Base-by-base conservation (phyloP, 768 basidiomycete genomes). In the Pulveroboletus sp. region DNA sequence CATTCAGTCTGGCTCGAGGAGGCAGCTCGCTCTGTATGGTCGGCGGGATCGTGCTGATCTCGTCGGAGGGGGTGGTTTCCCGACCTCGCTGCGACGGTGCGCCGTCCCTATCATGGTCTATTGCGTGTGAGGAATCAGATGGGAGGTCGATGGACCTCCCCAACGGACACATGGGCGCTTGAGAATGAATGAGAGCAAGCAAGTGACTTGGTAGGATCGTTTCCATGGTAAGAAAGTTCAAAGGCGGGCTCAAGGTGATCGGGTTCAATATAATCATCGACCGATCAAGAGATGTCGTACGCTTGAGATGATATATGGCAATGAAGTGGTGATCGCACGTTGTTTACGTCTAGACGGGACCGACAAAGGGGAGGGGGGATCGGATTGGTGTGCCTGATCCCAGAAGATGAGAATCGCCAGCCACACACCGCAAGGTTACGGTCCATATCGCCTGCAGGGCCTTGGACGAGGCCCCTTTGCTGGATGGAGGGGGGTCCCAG, bases 341-440 rank as follows among this genome's bases (percentile, higher is more conserved):
- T 55, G 51, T 56, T 59, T 58, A 56, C 55, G 59, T 56, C 58
- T 61, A 45, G 51, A 59, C 66, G 66, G 66, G 53, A 63, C 66
- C 66, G 66, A 67, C 65, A 68, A 64, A 45, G 65, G 62, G 61
- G 44, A 49, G 47, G 43, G 32, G 15, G 48, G 42, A 31, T 47
- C 41, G 50, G 55, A 46, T 44, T 50, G 57, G 51, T 17, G 67
- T 69, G 55, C 68, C 66, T 69, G 63, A 55, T 63, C 44, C 17
- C 10, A 44, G 46, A 47, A 54, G 52, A 53, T 43, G 57, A 62
- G 61, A 62, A 62, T 53, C 60, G 36, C 47, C 46, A 49, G 49
- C 47, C 48, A 31, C 42, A 60, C 41, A 47, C 54, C 46, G 46
- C 54, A 60, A 42, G 54, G 54, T 39, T 40, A 55, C 47, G 47